Percentiles rank a stretch among this genome's conserved stretches.
phyloP scores from a whole-genome alignment of 2,329 filamentous ascomycete genomes.

The Calonectria honghensis region DNA sequence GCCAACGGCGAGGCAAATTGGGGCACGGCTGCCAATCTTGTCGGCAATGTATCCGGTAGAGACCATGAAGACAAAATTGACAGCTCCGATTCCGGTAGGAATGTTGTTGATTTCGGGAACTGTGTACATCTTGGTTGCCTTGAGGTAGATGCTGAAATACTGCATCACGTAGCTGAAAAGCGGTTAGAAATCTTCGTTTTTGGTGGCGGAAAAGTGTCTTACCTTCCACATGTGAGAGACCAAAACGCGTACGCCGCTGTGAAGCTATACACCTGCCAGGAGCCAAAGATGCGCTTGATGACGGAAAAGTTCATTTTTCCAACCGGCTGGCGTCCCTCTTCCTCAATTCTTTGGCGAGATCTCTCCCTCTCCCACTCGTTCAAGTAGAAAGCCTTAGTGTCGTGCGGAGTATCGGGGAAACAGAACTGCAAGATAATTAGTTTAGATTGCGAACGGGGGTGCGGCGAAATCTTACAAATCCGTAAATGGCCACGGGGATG shows the following conservation, averaged over 20 bases:
- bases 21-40: conserved; percentile 60
- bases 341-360: conserved; percentile 81
- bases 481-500: conserved; percentile 59
- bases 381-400: conserved; percentile 64
- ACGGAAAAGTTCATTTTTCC: conserved; percentile 60
- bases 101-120: conserved; percentile 67
- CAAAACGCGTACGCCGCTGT: conserved; percentile 62
- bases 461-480: conserved; percentile 38
- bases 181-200: conserved; percentile 2
- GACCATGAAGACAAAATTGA: conserved; percentile 65
- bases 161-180: conserved; percentile 61
- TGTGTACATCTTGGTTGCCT: conserved; percentile 58
- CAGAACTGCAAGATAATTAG: conserved; percentile 50
- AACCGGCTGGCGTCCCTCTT: conserved; percentile 64
- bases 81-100: conserved; percentile 64
- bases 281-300: conserved; percentile 61
- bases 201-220: not conserved
- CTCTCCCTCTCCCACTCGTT: conserved; percentile 76
- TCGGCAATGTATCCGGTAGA: conserved; percentile 60
- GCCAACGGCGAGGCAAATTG: conserved; percentile 60
- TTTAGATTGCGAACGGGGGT: no score
- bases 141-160: conserved; percentile 64
- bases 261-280: conserved; percentile 68
- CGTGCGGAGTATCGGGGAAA: conserved; percentile 66
- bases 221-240: conserved; percentile 61